Conservation (phyloP, 1,284 basidiomycete genomes). For the Volvariella surrecta region DNA sequence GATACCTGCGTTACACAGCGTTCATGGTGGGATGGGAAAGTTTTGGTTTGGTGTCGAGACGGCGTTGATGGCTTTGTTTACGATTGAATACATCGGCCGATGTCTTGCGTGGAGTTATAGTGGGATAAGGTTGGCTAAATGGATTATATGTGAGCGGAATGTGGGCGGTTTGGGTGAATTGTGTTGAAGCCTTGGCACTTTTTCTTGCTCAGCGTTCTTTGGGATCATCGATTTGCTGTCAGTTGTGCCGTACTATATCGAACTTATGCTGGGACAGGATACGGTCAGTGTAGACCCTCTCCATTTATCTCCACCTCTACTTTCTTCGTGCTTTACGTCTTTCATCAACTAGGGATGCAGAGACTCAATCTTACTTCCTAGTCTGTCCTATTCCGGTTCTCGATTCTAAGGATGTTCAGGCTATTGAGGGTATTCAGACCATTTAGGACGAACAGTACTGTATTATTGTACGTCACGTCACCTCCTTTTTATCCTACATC, state of each 20-base stretch:
- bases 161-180: not conserved
- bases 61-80: constrained; percentile 72
- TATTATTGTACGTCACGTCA: constrained; percentile 53
- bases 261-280: constrained; percentile 76
- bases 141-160: constrained; percentile 55
- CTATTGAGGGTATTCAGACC: constrained; percentile 81
- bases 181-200: not conserved
- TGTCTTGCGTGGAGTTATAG: constrained; percentile 55
- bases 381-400: constrained; percentile 83
- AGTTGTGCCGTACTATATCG: constrained; percentile 83
- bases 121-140: constrained; percentile 36
- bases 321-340: no score
- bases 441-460: constrained; percentile 76
- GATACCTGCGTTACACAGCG: constrained; percentile 71
- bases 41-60: constrained; percentile 81
- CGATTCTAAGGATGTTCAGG: constrained; percentile 77
- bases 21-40: constrained; percentile 36
- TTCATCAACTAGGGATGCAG: no score
- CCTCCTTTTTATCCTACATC: constrained; percentile 1
- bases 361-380: no score
- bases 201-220: constrained; percentile 59
- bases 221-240: constrained; percentile 79
- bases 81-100: constrained; percentile 66
- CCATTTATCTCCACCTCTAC: constrained; percentile 1
- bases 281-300: constrained; percentile 49